Base-by-base conservation (phyloP, 768 basidiomycete species). In the Asterophora parasitica region DNA sequence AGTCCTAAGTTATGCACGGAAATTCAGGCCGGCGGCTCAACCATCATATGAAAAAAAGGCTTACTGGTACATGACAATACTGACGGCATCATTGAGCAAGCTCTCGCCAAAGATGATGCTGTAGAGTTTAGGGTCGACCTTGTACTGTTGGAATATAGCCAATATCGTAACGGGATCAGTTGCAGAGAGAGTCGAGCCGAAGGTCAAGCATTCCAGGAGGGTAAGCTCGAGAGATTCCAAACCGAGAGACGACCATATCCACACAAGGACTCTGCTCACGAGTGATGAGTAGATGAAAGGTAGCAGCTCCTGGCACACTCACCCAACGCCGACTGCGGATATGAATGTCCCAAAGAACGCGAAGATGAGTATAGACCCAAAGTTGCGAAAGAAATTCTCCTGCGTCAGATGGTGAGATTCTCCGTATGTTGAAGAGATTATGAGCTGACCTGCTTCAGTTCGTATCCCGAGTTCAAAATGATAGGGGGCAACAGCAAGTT, bases 11-110 rank as follows among this genome's bases (percentile, higher is more conserved):
- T 42, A 28, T 7, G 26, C 11, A 30, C 6, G 26, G 12, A 15
- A 36, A 48, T 13, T 23, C 15, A 44, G 28, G 16, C 30, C 9
- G 15, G n/a, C 41, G 7, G 28, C 17, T 27, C 5, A 28, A 32
- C 2, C 43, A 39, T 35, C 35, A 31, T 36, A 44, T 23, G 15
- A 12, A 28, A 23, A 28, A 23, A 26, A 23, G 51, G 87, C 93
- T 75, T 65, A 97, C 93, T 99, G 96, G 68, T 98, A 98, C 89
- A 99, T 93, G 66, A 98, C 94, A 73, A 98, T 98, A 77, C 91
- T 92, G 61, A 98, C 96, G 15, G 96, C 96, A 74, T 99, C 96
- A 69, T 99, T 99, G 50, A 99, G 70, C 49, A 99, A 76, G 67
- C 85, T 89, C 67, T 98, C 96, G 20, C 96, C 96, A 60, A 98